Conservation (phyloP, 2,329 filamentous ascomycete species). For the Penicillium carneum region DNA sequence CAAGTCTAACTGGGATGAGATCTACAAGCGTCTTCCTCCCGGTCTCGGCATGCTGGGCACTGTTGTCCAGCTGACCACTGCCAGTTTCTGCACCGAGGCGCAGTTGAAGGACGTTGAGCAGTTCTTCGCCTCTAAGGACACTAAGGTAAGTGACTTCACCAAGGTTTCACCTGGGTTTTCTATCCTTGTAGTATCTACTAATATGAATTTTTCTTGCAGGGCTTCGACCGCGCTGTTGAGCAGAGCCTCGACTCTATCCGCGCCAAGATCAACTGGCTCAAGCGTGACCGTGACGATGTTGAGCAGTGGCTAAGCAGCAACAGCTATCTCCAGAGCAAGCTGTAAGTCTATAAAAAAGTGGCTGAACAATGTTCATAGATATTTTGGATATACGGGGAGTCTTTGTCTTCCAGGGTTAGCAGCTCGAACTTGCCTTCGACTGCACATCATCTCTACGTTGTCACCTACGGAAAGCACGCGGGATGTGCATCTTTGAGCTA, state of each 20-base stretch:
- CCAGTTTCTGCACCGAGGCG: constrained; percentile 77
- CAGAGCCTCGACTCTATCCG: constrained; percentile 85
- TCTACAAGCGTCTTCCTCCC: constrained; percentile 83
- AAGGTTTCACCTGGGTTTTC: not conserved
- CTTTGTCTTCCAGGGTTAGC: constrained; percentile 3
- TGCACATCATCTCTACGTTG: constrained; percentile 1
- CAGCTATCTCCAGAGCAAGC: constrained; percentile 61
- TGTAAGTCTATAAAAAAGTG: constrained; percentile 30
- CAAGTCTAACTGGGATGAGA: constrained; percentile 84
- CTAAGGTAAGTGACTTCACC: constrained; percentile 62
- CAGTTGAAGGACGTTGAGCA: constrained; percentile 77
- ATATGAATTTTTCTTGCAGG: constrained; percentile 44
- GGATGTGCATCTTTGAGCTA: constrained; percentile 12
- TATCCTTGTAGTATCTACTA: constrained; percentile 22
- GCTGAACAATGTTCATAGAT: not conserved
- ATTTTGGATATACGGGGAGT: not conserved
- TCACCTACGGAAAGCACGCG: constrained; percentile 6
- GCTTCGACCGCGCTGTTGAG: constrained; percentile 86
- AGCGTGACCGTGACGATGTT: constrained; percentile 80
- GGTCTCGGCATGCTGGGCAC: constrained; percentile 83
- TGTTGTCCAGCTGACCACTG: constrained; percentile 82
- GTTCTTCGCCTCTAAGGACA: constrained; percentile 84
- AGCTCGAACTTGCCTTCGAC: constrained; percentile 1
- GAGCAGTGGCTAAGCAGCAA: constrained; percentile 72
- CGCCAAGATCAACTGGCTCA: constrained; percentile 83